Evolutionary conservation across 2,329 filamentous ascomycete species (phyloP), one percentile per base, ranked within the genome.

Genomic region (Neoascochyta sp.): DNA sequence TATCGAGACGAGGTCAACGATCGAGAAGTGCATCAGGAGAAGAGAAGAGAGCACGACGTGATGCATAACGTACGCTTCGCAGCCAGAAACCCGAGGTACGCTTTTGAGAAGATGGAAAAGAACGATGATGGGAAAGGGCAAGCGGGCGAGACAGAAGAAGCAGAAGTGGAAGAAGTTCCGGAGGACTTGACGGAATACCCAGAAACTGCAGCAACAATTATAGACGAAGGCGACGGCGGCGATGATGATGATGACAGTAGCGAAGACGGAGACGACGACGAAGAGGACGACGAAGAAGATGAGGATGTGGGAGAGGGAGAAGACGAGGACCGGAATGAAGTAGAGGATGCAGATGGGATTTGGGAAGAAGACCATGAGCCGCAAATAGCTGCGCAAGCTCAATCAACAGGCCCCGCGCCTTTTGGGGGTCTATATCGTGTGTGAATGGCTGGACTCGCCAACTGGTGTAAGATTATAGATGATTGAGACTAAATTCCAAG

Each of bases 131-230:
- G 35, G 10, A 32, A 39, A 9, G 44, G 48, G 27, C 40, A 47
- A 6, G 31, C 39, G 4, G 17, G 18, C 3, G 43, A 36, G 10
- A 32, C 39, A 9, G 44, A 49, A 27, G 41, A 47, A 6, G 31
- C 39, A 8, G 49, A 44, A 5, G 50, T 54, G 7, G 36, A 36
- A 4, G 48, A 57, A 12, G 45, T 55, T 7, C 50, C 49, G 3
- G 54, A 57, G 29, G 55, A 57, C 15, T 43, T 56, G 45, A 56
- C 52, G 3, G 57, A 60, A 35, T 40, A 45, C 10, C 54, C 50
- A 9, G 52, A 58, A n/a, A 33, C 45, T 12, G 52, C 50, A 4
- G 52, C 57, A 9, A 47, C 44, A 23, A 52, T 45, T 6, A 51
- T 48, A 10, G 40, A 34, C 4, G 48, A 54, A 8, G 27, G 49